Conservation (phyloP, 2,329 filamentous ascomycete species). For the Hymenoscyphus albidus region DNA sequence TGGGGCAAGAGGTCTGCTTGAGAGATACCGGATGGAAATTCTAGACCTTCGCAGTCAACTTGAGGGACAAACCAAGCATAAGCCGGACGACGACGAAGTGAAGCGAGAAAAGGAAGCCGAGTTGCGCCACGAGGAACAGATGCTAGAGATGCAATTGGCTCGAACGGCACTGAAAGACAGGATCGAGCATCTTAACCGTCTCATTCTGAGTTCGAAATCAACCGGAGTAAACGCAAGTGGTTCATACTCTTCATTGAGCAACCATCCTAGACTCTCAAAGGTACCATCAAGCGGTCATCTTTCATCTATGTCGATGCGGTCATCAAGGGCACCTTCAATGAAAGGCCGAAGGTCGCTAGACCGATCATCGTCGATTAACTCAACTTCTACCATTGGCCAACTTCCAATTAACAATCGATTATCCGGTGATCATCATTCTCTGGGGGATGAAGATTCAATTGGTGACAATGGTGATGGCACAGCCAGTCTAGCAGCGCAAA, state of each 20-base stretch:
- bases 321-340: slow-evolving; percentile 64
- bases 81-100: slow-evolving; percentile 67
- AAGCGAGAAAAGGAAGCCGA: slow-evolving; percentile 75
- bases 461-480: slow-evolving; percentile 85
- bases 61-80: slow-evolving; percentile 71
- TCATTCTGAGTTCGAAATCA: slow-evolving; percentile 94
- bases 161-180: slow-evolving; percentile 94
- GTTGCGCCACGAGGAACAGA: slow-evolving; percentile 89
- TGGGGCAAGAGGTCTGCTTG: slow-evolving; percentile 79
- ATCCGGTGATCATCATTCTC: slow-evolving; percentile 26
- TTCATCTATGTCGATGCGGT: slow-evolving; percentile 55
- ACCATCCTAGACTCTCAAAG: slow-evolving; percentile 57
- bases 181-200: slow-evolving; percentile 91
- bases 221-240: slow-evolving; percentile 83
- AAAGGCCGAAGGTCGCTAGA: slow-evolving; percentile 46
- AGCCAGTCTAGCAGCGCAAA: slow-evolving; percentile 78
- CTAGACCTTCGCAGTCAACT: slow-evolving; percentile 75
- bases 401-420: slow-evolving; percentile 23
- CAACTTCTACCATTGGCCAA: slow-evolving; percentile 38
- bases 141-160: slow-evolving; percentile 97
- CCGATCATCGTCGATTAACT: slow-evolving; percentile 64
- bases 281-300: slow-evolving; percentile 40
- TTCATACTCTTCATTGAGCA: slow-evolving; percentile 64
- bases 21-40: slow-evolving; percentile 93
- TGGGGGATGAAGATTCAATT: slow-evolving; percentile 62